Evolutionary conservation across 2,329 filamentous ascomycete species (phyloP).

Genomic region (Rutstroemia sp.): DNA sequence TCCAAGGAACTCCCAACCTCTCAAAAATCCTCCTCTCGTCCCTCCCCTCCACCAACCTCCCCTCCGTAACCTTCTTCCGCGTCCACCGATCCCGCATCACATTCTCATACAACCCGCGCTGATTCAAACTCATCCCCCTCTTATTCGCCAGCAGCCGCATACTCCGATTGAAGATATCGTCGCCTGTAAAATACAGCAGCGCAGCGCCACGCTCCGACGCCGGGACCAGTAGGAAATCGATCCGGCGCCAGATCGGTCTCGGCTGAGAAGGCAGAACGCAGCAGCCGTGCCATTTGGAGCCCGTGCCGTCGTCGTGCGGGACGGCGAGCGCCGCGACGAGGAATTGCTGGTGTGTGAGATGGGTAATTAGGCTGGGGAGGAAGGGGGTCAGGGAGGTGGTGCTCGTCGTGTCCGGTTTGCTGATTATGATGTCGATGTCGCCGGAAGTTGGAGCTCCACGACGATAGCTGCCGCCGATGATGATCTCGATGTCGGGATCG

Average conservation of each 20-base stretch:
- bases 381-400: slow-evolving; percentile 52
- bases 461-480: slow-evolving; percentile 78
- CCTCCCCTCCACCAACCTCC: slow-evolving; percentile 63
- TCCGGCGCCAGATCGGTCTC: slow-evolving; percentile 60
- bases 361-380: slow-evolving; percentile 54
- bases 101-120: slow-evolving; percentile 69
- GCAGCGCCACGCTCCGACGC: slow-evolving; percentile 74
- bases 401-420: slow-evolving; percentile 50
- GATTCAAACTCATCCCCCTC: slow-evolving; percentile 79
- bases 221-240: slow-evolving; percentile 81
- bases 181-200: slow-evolving; percentile 90
- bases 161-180: slow-evolving; percentile 89
- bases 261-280: slow-evolving; percentile 56
- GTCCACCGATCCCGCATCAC: slow-evolving; percentile 50
- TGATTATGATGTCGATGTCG: slow-evolving; percentile 83
- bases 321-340: slow-evolving; percentile 63
- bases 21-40: slow-evolving; percentile 78
- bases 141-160: slow-evolving; percentile 71
- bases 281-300: slow-evolving; percentile 84
- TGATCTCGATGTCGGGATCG: slow-evolving; percentile 59
- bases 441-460: slow-evolving; percentile 67
- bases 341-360: slow-evolving; percentile 55
- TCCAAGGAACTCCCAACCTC: slow-evolving; percentile 75
- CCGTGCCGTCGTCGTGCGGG: slow-evolving; percentile 33
- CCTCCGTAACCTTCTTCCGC: slow-evolving; percentile 56